Conservation (phyloP, 2,329 filamentous ascomycete genomes). For the Colletotrichum tamarilloi region DNA sequence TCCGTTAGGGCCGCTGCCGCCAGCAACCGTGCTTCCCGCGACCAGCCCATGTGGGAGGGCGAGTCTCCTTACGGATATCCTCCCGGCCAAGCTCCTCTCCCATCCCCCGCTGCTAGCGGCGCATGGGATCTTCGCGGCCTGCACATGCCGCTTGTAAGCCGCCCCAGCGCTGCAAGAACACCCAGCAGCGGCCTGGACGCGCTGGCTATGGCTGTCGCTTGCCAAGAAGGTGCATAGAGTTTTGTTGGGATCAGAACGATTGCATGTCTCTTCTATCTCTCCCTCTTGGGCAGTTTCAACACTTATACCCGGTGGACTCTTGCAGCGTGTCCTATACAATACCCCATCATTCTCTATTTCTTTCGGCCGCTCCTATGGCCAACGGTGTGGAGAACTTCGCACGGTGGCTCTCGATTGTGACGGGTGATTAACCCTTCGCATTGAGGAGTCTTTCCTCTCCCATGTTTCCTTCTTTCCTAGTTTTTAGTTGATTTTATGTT, state of each 20-base stretch:
- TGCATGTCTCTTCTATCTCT: background rate
- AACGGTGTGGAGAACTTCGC: background rate
- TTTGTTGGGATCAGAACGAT: background rate
- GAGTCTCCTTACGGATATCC: constrained; percentile 49
- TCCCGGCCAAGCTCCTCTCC: constrained; percentile 44
- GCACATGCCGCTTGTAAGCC: constrained; percentile 56
- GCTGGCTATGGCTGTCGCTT: constrained; percentile 65
- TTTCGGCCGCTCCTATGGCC: background rate
- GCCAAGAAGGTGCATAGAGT: constrained; percentile 53
- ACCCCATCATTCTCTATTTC: background rate
- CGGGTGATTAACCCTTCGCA: background rate
- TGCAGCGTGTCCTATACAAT: background rate
- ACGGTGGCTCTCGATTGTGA: background rate
- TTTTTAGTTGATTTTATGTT: constrained; percentile 1
- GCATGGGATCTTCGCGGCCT: constrained; percentile 61
- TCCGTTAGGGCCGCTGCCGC: constrained; percentile 45
- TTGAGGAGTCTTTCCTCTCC: background rate
- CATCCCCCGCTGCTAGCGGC: constrained; percentile 48
- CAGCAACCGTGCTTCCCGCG: constrained; percentile 43
- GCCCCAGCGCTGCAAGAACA: constrained; percentile 55
- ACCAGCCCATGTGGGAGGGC: constrained; percentile 53
- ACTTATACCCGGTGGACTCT: background rate
- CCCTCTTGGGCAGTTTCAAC: background rate
- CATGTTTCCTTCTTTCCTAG: background rate
- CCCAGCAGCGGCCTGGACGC: constrained; percentile 66